Conservation (phyloP, 2,329 filamentous ascomycete species). For the Fusarium sp. region DNA sequence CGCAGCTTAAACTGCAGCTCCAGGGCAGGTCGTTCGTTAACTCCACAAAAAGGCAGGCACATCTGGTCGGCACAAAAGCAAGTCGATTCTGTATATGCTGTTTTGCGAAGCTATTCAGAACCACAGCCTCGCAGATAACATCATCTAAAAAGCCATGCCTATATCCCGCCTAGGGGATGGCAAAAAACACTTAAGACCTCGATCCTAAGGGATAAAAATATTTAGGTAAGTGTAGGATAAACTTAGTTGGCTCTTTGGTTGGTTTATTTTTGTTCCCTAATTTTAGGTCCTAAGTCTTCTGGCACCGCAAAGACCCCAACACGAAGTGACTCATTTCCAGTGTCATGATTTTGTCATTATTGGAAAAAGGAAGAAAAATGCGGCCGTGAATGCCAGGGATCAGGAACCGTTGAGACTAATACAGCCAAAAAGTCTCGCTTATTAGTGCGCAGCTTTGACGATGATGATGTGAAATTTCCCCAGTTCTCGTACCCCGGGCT, state of each 20-base stretch:
- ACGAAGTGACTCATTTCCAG: conserved; percentile 32
- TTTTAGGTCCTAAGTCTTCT: no score
- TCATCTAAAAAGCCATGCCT: not conserved
- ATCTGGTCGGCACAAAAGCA: no score
- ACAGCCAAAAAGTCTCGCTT: conserved; percentile 15
- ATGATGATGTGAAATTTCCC: conserved; percentile 11
- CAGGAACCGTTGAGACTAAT: conserved; percentile 28
- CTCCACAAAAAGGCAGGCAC: no score
- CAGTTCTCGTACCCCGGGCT: conserved; percentile 7
- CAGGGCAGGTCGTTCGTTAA: no score
- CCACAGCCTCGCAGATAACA: not conserved
- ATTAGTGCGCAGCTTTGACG: conserved; percentile 6
- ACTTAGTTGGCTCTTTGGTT: no score
- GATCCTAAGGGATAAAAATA: no score
- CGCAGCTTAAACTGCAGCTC: no score
- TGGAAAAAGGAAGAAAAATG: not conserved
- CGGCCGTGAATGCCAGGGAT: conserved; percentile 14
- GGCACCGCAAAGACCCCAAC: conserved; percentile 6
- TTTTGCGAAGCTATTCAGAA: not conserved
- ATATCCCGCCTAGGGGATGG: not conserved
- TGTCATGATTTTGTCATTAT: conserved; percentile 26
- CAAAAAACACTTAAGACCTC: no score
- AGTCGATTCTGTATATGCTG: not conserved
- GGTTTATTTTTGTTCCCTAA: no score
- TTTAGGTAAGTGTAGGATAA: no score